Percentiles rank a stretch among this genome's conserved stretches.
phyloP scores from a whole-genome alignment of 2,329 filamentous ascomycete genomes.

The Fusarium tanahbumbuense region DNA sequence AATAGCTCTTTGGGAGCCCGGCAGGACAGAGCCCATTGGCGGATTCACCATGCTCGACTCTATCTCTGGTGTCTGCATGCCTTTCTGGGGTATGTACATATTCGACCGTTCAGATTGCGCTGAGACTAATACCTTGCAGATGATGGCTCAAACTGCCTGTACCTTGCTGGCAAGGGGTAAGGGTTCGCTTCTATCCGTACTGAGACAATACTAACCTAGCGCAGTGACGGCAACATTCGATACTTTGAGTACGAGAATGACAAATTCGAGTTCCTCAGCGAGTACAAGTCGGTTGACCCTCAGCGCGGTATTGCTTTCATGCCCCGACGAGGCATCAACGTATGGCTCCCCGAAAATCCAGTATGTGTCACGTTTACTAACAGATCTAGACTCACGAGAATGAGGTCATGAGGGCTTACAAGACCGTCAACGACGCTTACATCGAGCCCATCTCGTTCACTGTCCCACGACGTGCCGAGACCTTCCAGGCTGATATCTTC shows the following conservation, averaged over 20 bases:
- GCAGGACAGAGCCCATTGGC: constrained; percentile 85
- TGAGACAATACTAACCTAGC: constrained; percentile 21
- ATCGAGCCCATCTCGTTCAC: constrained; percentile 99
- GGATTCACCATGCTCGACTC: constrained; percentile 93
- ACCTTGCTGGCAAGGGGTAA: constrained; percentile 96
- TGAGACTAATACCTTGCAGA: constrained; percentile 60
- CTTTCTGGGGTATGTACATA: constrained; percentile 84
- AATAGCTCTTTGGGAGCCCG: constrained; percentile 93
- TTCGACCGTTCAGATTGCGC: background rate
- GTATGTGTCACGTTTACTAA: constrained; percentile 39
- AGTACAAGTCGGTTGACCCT: constrained; percentile 96
- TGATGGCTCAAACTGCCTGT: constrained; percentile 93
- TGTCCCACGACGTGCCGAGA: constrained; percentile 90
- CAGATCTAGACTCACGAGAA: constrained; percentile 83
- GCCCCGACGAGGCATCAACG: constrained; percentile 93
- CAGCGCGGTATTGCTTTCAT: constrained; percentile 95
- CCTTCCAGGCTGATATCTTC: constrained; percentile 97
- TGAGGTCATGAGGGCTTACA: constrained; percentile 94
- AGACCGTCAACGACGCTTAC: constrained; percentile 94
- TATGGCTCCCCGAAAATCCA: constrained; percentile 53
- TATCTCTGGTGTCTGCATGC: constrained; percentile 98
- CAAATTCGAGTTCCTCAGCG: constrained; percentile 96
- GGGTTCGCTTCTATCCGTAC: constrained; percentile 49
- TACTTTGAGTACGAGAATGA: constrained; percentile 99
- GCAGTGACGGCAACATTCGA: constrained; percentile 95